Evolutionary conservation across 306 rosid species (phyloP).

Genomic region (Vigna unguiculata): DNA sequence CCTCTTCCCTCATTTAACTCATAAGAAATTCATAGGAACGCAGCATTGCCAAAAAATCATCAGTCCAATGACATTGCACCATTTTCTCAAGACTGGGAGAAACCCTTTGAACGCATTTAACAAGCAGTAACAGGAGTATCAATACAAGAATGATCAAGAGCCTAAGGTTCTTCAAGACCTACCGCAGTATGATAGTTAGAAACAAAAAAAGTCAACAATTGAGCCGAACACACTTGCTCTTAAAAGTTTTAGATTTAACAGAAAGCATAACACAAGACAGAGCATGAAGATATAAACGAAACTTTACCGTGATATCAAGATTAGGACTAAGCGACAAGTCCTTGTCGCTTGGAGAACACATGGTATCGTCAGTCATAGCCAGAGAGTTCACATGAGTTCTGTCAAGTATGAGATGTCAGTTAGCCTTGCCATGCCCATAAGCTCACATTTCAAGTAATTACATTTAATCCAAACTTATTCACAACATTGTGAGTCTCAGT

Average conservation of each 20-base stretch:
- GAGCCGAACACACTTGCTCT: background rate
- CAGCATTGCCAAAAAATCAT: constrained; percentile 1
- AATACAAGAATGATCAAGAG: constrained; percentile 4
- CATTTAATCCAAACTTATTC: constrained; percentile 16
- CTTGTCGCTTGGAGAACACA: constrained; percentile 43
- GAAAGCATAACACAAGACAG: background rate
- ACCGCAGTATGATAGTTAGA: constrained; percentile 1
- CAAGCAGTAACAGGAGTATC: background rate
- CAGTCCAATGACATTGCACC: constrained; percentile 8
- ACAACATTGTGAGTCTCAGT: background rate
- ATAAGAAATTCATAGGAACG: background rate
- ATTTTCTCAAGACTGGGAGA: constrained; percentile 36
- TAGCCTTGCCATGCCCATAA: constrained; percentile 17
- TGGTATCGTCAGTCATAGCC: constrained; percentile 38
- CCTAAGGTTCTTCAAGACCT: constrained; percentile 14
- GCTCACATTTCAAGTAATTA: constrained; percentile 2
- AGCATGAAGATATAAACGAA: background rate
- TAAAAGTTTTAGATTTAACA: constrained; percentile 6
- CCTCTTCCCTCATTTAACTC: constrained; percentile 7
- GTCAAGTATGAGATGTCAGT: constrained; percentile 30
- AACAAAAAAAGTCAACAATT: background rate
- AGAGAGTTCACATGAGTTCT: constrained; percentile 38
- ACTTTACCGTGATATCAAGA: constrained; percentile 51
- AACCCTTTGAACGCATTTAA: constrained; percentile 9
- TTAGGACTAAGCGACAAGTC: constrained; percentile 44